Percentiles rank a stretch among this genome's conserved stretches.
Conservation (phyloP, 202 grass and related monocot genomes). For the Brachypodium distachyon region DNA sequence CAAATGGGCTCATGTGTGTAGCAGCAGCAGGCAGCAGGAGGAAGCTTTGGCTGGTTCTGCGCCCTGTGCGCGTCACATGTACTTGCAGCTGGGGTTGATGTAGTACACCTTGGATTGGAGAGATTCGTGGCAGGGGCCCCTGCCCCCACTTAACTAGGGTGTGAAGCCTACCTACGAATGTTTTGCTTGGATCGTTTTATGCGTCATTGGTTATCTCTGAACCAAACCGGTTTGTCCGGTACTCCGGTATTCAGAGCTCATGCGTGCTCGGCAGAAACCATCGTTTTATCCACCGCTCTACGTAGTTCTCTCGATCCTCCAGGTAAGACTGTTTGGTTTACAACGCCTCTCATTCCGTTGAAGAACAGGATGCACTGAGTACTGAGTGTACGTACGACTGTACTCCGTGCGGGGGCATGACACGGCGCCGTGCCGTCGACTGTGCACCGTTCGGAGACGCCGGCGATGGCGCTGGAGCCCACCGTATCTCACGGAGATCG, state of each 20-base stretch:
- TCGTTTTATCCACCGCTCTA: too few species aligned
- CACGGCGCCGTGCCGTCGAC: too few species aligned
- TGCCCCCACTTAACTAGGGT: not conserved
- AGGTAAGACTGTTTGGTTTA: too few species aligned
- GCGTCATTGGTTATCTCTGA: not conserved
- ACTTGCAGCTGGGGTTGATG: not conserved
- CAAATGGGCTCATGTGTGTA: not conserved
- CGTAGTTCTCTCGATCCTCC: too few species aligned
- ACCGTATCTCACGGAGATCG: conserved; percentile 16
- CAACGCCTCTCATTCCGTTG: too few species aligned
- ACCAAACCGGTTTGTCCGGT: not conserved
- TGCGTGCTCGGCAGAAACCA: not conserved
- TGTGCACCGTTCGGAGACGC: too few species aligned
- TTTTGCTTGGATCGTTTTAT: not conserved
- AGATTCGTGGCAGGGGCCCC: not conserved
- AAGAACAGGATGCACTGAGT: not conserved
- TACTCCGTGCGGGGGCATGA: not conserved
- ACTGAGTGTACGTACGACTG: not conserved
- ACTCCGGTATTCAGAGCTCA: not conserved
- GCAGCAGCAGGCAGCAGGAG: not conserved
- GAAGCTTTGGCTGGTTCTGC: not conserved
- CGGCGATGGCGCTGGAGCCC: not conserved
- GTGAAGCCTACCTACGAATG: not conserved
- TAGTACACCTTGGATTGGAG: not conserved
- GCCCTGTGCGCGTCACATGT: not conserved